phyloP scores from a whole-genome alignment of 2,329 filamentous ascomycete genomes.

The Aureobasidium sp. region DNA sequence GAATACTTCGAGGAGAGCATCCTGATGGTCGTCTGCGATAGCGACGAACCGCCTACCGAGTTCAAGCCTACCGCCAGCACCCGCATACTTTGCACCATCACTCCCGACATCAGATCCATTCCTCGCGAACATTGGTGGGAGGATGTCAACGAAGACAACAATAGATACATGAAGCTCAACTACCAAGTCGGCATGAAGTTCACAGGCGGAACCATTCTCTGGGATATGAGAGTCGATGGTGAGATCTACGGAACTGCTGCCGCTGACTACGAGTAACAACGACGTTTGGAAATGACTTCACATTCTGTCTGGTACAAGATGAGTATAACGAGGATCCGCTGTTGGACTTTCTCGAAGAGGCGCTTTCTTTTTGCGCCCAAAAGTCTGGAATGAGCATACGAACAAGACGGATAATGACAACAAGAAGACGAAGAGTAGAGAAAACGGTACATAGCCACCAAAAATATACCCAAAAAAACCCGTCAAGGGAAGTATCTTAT shows the following conservation, averaged over 20 bases:
- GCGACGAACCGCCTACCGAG: not conserved
- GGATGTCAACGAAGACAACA: constrained; percentile 40
- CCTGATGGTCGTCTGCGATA: constrained; percentile 2
- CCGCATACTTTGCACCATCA: constrained; percentile 63
- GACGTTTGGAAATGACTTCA: too few species aligned
- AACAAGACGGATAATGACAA: not conserved
- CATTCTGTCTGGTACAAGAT: too few species aligned
- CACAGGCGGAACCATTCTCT: constrained; percentile 57
- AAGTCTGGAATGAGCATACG: too few species aligned
- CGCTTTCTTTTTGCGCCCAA: too few species aligned
- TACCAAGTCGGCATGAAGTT: constrained; percentile 80
- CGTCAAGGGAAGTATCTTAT: too few species aligned
- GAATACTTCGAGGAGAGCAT: not conserved
- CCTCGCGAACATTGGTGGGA: constrained; percentile 61
- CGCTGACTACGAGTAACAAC: constrained; percentile 60
- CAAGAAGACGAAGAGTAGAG: too few species aligned
- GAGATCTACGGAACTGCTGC: constrained; percentile 65
- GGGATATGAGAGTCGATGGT: constrained; percentile 72
- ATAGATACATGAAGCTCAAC: constrained; percentile 63
- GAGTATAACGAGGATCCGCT: too few species aligned
- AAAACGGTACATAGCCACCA: too few species aligned
- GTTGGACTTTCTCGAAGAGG: too few species aligned
- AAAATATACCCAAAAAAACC: too few species aligned
- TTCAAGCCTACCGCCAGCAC: constrained; percentile 33
- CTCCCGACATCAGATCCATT: constrained; percentile 66